Evolutionary conservation across 2,329 filamentous ascomycete genomes (phyloP), one percentile per base, ranked within the genome.

Genomic region (Cercospora citrullina): DNA sequence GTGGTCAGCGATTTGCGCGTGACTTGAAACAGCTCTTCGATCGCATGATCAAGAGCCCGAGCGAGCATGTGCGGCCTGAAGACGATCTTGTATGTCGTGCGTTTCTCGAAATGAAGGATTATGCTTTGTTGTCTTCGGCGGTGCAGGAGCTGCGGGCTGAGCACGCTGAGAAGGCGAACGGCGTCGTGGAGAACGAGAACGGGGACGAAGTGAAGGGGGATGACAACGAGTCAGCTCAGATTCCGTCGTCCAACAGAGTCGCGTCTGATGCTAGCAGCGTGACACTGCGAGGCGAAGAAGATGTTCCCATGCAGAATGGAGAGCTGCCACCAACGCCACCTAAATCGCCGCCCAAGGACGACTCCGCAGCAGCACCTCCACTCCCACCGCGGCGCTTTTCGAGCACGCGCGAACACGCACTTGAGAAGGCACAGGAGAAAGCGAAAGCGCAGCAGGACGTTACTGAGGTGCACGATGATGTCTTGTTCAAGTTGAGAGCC

Each of bases 401-500:
- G 36, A 72, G 71, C 31, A 67, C 68, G 23, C 71, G 73, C 64
- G 69, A 76, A 45, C 66, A 74, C 60, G 73, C 73, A 3, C 74
- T 85, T 23, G 82, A 84, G 39, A 82, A 85, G 64, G 83, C 87
- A 5, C 84, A 88, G 72, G 82, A 86, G 51, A 86, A 86, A 18
- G 86, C 92, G 36, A 76, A 68, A 62, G 60, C 76, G 60, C 95
- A 99, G 76, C 94, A 99, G 80, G 95, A 99, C 80, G 94, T 97
- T 4, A 93, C 93, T 12, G 95, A 99, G 79, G 94, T 97, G 57
- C 94, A 97, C 82, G 93, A 93, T 67, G 95, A 94, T 75, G 91
- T 97, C 28, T 87, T 97, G 67, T 93, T 94, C 76, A 91, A 95
- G 61, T 84, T 97, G n/a, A 91, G 95, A 75, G 93, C 92, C 63